Percentiles rank a stretch among this genome's conserved stretches.
These are phyloP conservation scores for Austroboletus olivaceoglutinosus DNA, from an alignment of 1,284 basidiomycete species.

Conservation along the genomic window DNA sequence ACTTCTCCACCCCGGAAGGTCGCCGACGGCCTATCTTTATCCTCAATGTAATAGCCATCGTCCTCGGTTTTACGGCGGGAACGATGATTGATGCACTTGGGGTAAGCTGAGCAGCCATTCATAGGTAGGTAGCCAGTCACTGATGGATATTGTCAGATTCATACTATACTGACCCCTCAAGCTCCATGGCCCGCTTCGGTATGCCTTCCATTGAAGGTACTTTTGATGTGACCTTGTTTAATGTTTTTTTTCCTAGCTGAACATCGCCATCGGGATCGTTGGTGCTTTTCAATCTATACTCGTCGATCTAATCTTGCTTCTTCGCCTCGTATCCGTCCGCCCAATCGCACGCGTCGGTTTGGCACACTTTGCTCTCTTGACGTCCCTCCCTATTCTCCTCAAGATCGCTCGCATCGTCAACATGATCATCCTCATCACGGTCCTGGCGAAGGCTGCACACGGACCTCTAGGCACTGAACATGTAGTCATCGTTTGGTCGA, in stretches of 20 bases:
- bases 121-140: background rate
- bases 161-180: constrained; percentile 20
- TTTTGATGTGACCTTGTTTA: background rate
- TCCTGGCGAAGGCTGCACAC: constrained; percentile 14
- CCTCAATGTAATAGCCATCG: constrained; percentile 28
- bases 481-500: constrained; percentile 16
- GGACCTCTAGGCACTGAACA: constrained; percentile 14
- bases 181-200: constrained; percentile 20
- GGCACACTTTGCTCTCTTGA: constrained; percentile 16
- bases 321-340: constrained; percentile 31
- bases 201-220: background rate
- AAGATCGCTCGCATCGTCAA: constrained; percentile 25
- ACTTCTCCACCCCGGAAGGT: constrained; percentile 28
- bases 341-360: constrained; percentile 17
- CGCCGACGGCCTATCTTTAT: constrained; percentile 29
- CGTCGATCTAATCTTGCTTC: constrained; percentile 31
- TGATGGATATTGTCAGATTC: constrained; percentile 20
- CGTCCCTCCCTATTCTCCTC: constrained; percentile 23
- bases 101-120: constrained; percentile 9
- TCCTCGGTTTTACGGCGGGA: constrained; percentile 25
- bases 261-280: constrained; percentile 28
- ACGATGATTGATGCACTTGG: constrained; percentile 21
- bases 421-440: constrained; percentile 23
- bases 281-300: constrained; percentile 33
- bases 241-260: constrained; percentile 6